phyloP scores from a whole-genome alignment of 768 basidiomycete genomes.

The Collybiopsis luxurians region DNA sequence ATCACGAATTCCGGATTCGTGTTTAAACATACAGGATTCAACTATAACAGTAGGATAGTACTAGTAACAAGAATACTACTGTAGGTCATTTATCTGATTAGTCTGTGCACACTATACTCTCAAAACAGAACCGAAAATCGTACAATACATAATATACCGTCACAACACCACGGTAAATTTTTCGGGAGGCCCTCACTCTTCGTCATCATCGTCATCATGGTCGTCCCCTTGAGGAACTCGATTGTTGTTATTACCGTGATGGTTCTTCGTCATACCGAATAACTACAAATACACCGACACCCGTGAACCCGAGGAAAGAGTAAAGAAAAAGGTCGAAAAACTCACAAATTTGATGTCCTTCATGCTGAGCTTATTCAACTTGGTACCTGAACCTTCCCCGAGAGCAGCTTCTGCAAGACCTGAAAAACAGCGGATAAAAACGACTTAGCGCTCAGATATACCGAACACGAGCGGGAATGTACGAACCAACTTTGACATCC shows the following conservation, averaged over 20 bases:
- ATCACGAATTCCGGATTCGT: no score
- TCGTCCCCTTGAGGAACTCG: neutral
- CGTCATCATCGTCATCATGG: neutral
- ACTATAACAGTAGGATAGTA: no score
- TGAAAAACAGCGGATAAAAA: slow-evolving; percentile 12
- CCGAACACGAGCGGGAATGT: neutral
- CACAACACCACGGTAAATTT: no score
- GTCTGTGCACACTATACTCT: no score
- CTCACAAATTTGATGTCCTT: slow-evolving; percentile 63
- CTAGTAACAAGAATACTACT: no score
- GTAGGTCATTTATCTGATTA: no score
- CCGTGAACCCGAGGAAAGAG: neutral
- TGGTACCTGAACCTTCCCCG: slow-evolving; percentile 62
- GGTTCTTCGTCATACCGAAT: slow-evolving; percentile 30
- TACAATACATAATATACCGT: no score
- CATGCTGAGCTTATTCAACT: slow-evolving; percentile 65
- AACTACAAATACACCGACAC: slow-evolving; percentile 22
- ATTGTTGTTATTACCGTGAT: neutral
- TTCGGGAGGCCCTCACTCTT: no score
- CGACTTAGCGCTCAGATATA: neutral
- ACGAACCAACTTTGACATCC: slow-evolving; percentile 57
- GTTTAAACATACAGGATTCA: no score
- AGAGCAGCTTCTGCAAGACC: slow-evolving; percentile 67
- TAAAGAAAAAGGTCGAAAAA: slow-evolving; percentile 3
- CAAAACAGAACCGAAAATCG: no score